These are phyloP conservation scores for Leucocoprinus leucothites DNA, from an alignment of 768 basidiomycete genomes.

Conservation along the genomic window DNA sequence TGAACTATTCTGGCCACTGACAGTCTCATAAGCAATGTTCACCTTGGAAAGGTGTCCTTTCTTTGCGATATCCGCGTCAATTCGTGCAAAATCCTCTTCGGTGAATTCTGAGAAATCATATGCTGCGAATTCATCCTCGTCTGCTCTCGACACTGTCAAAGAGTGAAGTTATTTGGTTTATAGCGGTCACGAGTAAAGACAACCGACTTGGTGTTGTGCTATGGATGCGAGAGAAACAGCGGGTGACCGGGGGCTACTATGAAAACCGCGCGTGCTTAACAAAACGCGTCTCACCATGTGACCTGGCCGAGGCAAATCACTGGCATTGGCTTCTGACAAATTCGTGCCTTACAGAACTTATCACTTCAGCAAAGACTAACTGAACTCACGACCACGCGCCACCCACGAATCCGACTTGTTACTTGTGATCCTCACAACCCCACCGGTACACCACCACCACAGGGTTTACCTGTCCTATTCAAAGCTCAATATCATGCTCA, in stretches of 20 bases:
- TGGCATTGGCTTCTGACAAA: too few relatives aligned
- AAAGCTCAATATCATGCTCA: too few relatives aligned
- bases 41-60: slow-evolving; percentile 8
- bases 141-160: slow-evolving; percentile 19
- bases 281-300: slow-evolving; percentile 2
- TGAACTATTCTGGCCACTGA: background rate
- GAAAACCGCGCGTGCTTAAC: too few relatives aligned
- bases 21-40: slow-evolving; percentile 6
- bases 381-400: too few relatives aligned
- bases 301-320: background rate
- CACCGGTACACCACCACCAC: too few relatives aligned
- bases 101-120: slow-evolving; percentile 56
- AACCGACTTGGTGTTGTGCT: background rate
- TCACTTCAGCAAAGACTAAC: too few relatives aligned
- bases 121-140: slow-evolving; percentile 34
- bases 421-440: too few relatives aligned
- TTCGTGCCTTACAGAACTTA: too few relatives aligned
- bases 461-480: too few relatives aligned
- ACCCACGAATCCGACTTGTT: too few relatives aligned
- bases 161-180: background rate
- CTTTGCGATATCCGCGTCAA: slow-evolving; percentile 38
- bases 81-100: slow-evolving; percentile 47
- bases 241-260: too few relatives aligned
- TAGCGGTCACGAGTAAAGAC: background rate
- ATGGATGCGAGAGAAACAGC: too few relatives aligned